Percentiles rank a stretch among this genome's conserved stretches.
Conservation (phyloP, 2,329 filamentous ascomycete species). For the Alternaria alternata region DNA sequence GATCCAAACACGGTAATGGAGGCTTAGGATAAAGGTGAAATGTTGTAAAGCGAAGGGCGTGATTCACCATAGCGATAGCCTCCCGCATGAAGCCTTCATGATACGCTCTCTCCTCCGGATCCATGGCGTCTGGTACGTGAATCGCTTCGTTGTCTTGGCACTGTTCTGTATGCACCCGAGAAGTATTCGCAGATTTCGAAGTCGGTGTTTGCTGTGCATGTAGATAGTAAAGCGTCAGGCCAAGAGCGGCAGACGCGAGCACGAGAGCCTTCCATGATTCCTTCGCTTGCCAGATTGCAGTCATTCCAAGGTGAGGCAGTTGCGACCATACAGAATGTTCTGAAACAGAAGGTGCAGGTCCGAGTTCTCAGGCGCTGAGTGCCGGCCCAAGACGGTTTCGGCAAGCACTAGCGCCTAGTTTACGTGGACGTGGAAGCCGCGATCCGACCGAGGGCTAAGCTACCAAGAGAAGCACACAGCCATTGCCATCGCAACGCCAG, state of each 20-base stretch:
- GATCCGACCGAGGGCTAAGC: slow-evolving; percentile 31
- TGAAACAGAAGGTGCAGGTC: slow-evolving; percentile 32
- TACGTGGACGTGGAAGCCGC: slow-evolving; percentile 47
- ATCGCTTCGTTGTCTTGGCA: slow-evolving; percentile 40
- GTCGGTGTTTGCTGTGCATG: slow-evolving; percentile 20
- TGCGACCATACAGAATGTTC: slow-evolving; percentile 24
- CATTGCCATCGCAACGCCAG: slow-evolving; percentile 26
- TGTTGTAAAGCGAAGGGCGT: slow-evolving; percentile 13
- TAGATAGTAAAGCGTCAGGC: slow-evolving; percentile 30
- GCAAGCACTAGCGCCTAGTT: slow-evolving; percentile 35
- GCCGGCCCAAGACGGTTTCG: slow-evolving; percentile 35
- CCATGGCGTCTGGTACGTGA: slow-evolving; percentile 40
- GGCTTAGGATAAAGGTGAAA: slow-evolving; percentile 1
- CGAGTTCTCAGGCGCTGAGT: slow-evolving; percentile 24
- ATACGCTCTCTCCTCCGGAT: slow-evolving; percentile 52
- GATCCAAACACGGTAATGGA: slow-evolving; percentile 1
- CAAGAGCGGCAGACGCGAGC: slow-evolving; percentile 31
- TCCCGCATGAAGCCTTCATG: slow-evolving; percentile 79
- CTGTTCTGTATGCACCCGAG: slow-evolving; percentile 23
- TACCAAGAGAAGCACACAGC: slow-evolving; percentile 11
- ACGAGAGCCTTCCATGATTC: slow-evolving; percentile 32
- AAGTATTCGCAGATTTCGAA: slow-evolving; percentile 14
- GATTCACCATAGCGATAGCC: slow-evolving; percentile 80
- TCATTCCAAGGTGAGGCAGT: slow-evolving; percentile 27
- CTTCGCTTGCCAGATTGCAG: slow-evolving; percentile 17